These are phyloP conservation scores for Metarhizium humberi DNA, from an alignment of 2,329 filamentous ascomycete species.

Conservation along the genomic window DNA sequence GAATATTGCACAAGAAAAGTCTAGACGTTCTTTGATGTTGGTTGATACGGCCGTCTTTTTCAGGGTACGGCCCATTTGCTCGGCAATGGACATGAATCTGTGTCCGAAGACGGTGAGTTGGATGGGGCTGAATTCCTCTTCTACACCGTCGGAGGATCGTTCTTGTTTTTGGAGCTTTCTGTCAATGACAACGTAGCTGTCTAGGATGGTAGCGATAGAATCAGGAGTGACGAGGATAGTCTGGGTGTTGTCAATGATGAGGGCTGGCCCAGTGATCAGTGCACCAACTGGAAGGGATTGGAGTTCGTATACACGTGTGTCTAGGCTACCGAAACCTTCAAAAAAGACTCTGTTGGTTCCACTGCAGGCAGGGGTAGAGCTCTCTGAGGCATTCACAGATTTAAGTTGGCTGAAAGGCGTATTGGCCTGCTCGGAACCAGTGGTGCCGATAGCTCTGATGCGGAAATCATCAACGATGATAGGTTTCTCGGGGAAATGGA, in stretches of 20 bases:
- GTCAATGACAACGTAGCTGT: conserved; percentile 25
- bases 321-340: conserved; percentile 12
- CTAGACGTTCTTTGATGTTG: conserved; percentile 72
- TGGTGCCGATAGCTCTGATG: conserved; percentile 26
- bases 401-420: conserved; percentile 15
- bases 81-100: conserved; percentile 76
- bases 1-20: conserved; percentile 75
- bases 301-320: conserved; percentile 17
- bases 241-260: conserved; percentile 61
- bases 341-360: conserved; percentile 13
- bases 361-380: conserved; percentile 6
- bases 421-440: conserved; percentile 9
- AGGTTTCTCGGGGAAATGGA: conserved; percentile 39
- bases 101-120: conserved; percentile 70
- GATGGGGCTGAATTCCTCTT: conserved; percentile 39
- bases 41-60: conserved; percentile 71
- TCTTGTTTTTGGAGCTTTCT: conserved; percentile 2
- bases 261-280: conserved; percentile 20
- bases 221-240: conserved; percentile 58
- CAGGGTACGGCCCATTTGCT: conserved; percentile 74
- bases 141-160: conserved; percentile 2
- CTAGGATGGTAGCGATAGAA: conserved; percentile 22
- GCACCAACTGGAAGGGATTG: conserved; percentile 10
- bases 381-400: conserved; percentile 2
- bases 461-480: conserved; percentile 35